Evolutionary conservation across 176 grass and related monocot species (phyloP), one percentile per base, ranked within the genome.

Genomic region (Rhipidocladum racemiflorum): DNA sequence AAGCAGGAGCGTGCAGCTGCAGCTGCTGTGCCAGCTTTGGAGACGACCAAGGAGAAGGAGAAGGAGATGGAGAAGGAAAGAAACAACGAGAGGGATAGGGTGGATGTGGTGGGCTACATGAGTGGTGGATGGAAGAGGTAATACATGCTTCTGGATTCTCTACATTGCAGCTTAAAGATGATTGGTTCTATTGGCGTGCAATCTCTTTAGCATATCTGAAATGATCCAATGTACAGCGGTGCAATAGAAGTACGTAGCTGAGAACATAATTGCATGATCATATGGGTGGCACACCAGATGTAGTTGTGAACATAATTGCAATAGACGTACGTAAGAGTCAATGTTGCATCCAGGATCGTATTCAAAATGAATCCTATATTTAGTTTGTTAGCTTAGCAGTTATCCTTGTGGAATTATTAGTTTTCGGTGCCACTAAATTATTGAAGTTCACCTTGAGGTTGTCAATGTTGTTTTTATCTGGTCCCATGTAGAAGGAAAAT

Each of bases 61-160:
- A 62, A 70, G 39, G 75, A 75, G 42, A 74, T 44, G 30, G 72
- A 86, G 70, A 75, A 39, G 76, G 86, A 84, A n/a, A 29, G 50
- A 36, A 51, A 77, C 32, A 84, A 30, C 87, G 86, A 75, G 83
- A 76, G 45, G 75, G 85, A 86, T 70, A 83, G 65, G 77, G 65
- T 76, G 8, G 95, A 91, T 27, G 92, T 89, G 72, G 83, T 93
- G 49, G 92, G 90, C 44, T 97, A 97, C 72, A 88, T 85, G 76
- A 94, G 92, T 63, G 95, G 95, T 71, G 90, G 95, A 24, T 97
- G 92, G 92, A 92, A 92, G 85, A 94, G 95, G 95, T 97, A 97
- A 79, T 25, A 2, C n/a, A 21, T 15, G n/a, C 78, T 83, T 15
- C 74, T 34, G 15, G 16, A 28, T 73, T 36, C n/a, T 53, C 12